Percentiles rank a stretch among this genome's conserved stretches.
Conservation (phyloP, 306 rosid species). For the Cucurbita ficifolia region DNA sequence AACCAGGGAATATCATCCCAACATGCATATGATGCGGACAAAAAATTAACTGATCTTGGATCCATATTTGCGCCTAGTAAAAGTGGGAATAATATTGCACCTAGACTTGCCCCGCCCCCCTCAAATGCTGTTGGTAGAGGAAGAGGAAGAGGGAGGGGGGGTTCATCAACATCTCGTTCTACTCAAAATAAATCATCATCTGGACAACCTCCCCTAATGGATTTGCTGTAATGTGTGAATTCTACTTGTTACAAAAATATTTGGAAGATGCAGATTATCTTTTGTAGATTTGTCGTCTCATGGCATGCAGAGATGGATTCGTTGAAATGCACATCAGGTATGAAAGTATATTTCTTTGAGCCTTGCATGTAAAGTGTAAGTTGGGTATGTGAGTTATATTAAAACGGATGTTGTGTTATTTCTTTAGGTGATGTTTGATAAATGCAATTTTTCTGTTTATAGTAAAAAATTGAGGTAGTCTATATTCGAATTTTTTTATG, state of each 20-base stretch:
- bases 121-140: constrained; percentile 75
- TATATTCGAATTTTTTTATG: constrained; percentile 7
- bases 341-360: constrained; percentile 10
- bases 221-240: constrained; percentile 50
- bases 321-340: constrained; percentile 22
- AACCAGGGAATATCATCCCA: constrained; percentile 33
- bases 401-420: constrained; percentile 33
- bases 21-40: constrained; percentile 22
- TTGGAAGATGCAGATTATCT: constrained; percentile 13
- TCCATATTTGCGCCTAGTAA: constrained; percentile 67
- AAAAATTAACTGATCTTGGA: constrained; percentile 50
- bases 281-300: constrained; percentile 17
- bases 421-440: constrained; percentile 29
- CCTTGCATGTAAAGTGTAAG: constrained; percentile 18
- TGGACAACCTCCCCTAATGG: constrained; percentile 71
- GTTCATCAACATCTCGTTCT: constrained; percentile 27
- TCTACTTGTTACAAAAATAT: constrained; percentile 6
- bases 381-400: constrained; percentile 20
- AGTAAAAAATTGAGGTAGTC: background rate
- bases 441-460: constrained; percentile 11
- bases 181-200: constrained; percentile 37
- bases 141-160: constrained; percentile 76
- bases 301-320: constrained; percentile 22
- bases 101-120: constrained; percentile 87
- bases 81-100: constrained; percentile 48